phyloP scores from a whole-genome alignment of 2,329 filamentous ascomycete genomes.

The Pestalotiopsis sp. region DNA sequence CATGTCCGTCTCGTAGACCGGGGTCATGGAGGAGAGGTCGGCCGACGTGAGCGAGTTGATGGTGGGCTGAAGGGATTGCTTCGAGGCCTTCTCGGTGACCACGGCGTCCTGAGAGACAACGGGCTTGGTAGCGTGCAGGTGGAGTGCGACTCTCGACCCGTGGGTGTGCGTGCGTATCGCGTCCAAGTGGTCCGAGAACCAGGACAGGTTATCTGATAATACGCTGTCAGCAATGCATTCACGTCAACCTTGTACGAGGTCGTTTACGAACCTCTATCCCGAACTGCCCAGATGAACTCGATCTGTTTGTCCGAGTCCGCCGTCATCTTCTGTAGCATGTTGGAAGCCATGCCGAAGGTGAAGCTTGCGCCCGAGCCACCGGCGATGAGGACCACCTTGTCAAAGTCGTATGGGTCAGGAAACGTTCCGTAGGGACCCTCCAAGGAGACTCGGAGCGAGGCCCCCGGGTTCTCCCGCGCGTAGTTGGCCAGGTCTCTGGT shows the following conservation, averaged over 20 bases:
- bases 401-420: constrained; percentile 50
- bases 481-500: constrained; percentile 54
- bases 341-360: constrained; percentile 48
- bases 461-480: constrained; percentile 50
- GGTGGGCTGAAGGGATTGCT: constrained; percentile 5
- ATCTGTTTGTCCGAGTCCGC: constrained; percentile 37
- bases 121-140: constrained; percentile 37
- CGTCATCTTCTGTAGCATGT: constrained; percentile 43
- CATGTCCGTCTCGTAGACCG: constrained; percentile 8
- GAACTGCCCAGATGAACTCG: constrained; percentile 51
- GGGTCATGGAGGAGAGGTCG: constrained; percentile 1
- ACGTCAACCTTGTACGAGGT: neutral
- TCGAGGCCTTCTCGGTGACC: constrained; percentile 9
- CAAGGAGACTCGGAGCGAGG: constrained; percentile 48
- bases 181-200: constrained; percentile 40
- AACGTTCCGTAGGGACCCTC: constrained; percentile 61
- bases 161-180: constrained; percentile 37
- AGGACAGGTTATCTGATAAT: constrained; percentile 33
- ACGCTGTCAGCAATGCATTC: constrained; percentile 14
- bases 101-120: constrained; percentile 6
- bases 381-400: constrained; percentile 59
- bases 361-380: constrained; percentile 64
- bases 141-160: constrained; percentile 37
- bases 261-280: constrained; percentile 40
- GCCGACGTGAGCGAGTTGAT: neutral